Evolutionary conservation across 805 yeast species (phyloP).

Genomic region (Cyberlindnera maritima): DNA sequence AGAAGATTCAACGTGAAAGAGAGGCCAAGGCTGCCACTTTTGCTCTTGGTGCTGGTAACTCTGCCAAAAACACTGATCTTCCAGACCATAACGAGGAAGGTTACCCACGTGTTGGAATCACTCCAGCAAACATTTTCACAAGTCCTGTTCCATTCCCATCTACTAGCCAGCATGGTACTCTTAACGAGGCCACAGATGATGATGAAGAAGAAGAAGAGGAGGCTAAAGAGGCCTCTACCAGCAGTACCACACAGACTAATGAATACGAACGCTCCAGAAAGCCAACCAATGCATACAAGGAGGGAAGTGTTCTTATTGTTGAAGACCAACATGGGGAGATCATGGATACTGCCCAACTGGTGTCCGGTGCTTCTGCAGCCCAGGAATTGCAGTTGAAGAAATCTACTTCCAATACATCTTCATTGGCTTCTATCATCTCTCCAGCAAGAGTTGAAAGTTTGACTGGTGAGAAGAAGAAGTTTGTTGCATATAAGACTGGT

Average conservation of each 20-base stretch:
- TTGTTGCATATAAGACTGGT: slow-evolving; percentile 76
- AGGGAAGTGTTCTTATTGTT: slow-evolving; percentile 66
- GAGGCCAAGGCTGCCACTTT: slow-evolving; percentile 44
- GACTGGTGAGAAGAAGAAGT: slow-evolving; percentile 22
- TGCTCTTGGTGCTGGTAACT: slow-evolving; percentile 34
- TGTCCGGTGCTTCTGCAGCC: slow-evolving; percentile 26
- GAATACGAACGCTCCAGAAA: slow-evolving; percentile 28
- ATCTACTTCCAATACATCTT: slow-evolving; percentile 18
- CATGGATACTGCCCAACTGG: slow-evolving; percentile 49
- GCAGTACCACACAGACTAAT: slow-evolving; percentile 14
- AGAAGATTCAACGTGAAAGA: slow-evolving; percentile 37
- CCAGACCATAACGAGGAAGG: slow-evolving; percentile 20
- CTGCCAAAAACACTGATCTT: slow-evolving; percentile 17
- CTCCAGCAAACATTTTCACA: slow-evolving; percentile 23
- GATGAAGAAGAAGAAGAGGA: slow-evolving; percentile 9
- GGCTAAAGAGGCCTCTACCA: slow-evolving; percentile 6
- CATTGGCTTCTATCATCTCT: slow-evolving; percentile 20
- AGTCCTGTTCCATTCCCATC: slow-evolving; percentile 15
- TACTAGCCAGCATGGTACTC: neutral
- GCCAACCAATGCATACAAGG: slow-evolving; percentile 52
- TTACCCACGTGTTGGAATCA: slow-evolving; percentile 20
- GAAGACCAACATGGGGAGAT: slow-evolving; percentile 88
- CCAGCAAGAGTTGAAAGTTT: slow-evolving; percentile 11
- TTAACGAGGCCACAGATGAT: slow-evolving; percentile 2
- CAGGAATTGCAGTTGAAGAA: slow-evolving; percentile 5